Percentiles rank a stretch among this genome's conserved stretches.
phyloP scores from a whole-genome alignment of 768 basidiomycete species.

The Macrolepiota fuliginosa region DNA sequence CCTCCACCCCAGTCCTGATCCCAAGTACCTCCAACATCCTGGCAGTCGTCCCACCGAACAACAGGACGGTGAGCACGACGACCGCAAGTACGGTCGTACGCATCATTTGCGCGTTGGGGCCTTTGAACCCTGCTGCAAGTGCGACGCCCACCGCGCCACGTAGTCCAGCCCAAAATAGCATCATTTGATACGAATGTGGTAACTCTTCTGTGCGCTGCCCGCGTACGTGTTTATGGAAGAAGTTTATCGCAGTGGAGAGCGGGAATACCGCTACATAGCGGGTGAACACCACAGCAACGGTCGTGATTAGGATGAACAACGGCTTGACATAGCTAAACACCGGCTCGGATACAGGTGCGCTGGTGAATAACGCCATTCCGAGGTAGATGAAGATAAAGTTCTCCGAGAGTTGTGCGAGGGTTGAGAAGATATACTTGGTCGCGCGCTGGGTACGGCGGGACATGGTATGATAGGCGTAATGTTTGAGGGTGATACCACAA shows the following conservation, averaged over 20 bases:
- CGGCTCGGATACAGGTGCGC: conserved; percentile 70
- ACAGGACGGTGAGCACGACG: conserved; percentile 89
- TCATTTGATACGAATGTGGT: conserved; percentile 98
- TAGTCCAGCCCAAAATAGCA: conserved; percentile 98
- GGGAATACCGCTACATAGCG: conserved; percentile 97
- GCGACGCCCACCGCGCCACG: conserved; percentile 98
- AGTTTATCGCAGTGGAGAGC: conserved; percentile 90
- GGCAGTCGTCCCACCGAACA: conserved; percentile 97
- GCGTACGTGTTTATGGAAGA: conserved; percentile 79
- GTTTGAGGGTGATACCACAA: conserved; percentile 98
- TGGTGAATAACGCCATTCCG: conserved; percentile 94
- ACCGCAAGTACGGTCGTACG: conserved; percentile 94
- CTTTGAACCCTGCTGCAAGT: conserved; percentile 92
- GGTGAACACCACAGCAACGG: conserved; percentile 90
- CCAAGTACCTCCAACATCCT: conserved; percentile 98
- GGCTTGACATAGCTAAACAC: conserved; percentile 91
- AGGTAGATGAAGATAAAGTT: conserved; percentile 99
- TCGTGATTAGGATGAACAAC: conserved; percentile 89
- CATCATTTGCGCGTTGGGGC: conserved; percentile 88
- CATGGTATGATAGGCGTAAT: conserved; percentile 99
- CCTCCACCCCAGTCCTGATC: conserved; percentile 92
- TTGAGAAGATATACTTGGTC: conserved; percentile 93
- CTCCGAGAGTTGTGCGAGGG: conserved; percentile 91
- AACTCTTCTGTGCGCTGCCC: conserved; percentile 89
- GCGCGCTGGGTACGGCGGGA: conserved; percentile 90